Evolutionary conservation across 495 filamentous ascomycete genomes (phyloP).

Genomic region (Xylaria curta): DNA sequence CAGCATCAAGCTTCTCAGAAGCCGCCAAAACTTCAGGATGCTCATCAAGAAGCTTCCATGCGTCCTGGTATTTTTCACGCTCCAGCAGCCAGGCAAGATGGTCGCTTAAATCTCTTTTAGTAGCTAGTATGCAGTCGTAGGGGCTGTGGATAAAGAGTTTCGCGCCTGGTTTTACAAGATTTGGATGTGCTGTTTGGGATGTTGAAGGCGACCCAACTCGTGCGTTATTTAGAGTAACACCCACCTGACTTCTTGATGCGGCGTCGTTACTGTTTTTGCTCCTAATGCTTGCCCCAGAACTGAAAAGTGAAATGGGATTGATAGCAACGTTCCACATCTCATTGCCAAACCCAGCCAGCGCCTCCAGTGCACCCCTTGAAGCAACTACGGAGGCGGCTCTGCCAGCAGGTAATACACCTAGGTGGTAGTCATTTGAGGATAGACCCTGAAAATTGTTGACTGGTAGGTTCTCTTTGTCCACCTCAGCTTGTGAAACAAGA

Average conservation of each 20-base stretch:
- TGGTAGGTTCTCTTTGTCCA: constrained; percentile 78
- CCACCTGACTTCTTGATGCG: constrained; percentile 39
- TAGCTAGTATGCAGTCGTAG: constrained; percentile 89
- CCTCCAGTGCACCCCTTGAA: constrained; percentile 73
- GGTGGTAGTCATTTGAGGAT: constrained; percentile 90
- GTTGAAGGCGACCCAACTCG: constrained; percentile 26
- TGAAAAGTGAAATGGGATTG: constrained; percentile 83
- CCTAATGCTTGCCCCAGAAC: constrained; percentile 81
- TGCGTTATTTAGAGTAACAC: constrained; percentile 38
- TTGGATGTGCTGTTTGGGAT: constrained; percentile 47
- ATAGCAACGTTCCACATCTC: constrained; percentile 81
- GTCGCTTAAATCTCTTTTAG: constrained; percentile 82
- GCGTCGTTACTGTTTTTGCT: constrained; percentile 69
- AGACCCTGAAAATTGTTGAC: constrained; percentile 85
- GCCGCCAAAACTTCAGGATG: constrained; percentile 73
- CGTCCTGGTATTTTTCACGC: constrained; percentile 77
- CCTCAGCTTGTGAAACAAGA: constrained; percentile 76
- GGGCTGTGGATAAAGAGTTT: constrained; percentile 97
- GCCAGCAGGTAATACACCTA: constrained; percentile 79
- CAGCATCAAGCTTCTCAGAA: constrained; percentile 38
- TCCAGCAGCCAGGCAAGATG: constrained; percentile 85
- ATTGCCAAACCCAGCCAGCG: constrained; percentile 61
- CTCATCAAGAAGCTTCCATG: constrained; percentile 86
- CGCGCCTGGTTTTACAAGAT: constrained; percentile 68
- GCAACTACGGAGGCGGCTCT: constrained; percentile 63